Percentiles rank a stretch among this genome's conserved stretches.
Evolutionary conservation across 257 asterid genomes (phyloP).

Genomic region (Petrea volubilis): DNA sequence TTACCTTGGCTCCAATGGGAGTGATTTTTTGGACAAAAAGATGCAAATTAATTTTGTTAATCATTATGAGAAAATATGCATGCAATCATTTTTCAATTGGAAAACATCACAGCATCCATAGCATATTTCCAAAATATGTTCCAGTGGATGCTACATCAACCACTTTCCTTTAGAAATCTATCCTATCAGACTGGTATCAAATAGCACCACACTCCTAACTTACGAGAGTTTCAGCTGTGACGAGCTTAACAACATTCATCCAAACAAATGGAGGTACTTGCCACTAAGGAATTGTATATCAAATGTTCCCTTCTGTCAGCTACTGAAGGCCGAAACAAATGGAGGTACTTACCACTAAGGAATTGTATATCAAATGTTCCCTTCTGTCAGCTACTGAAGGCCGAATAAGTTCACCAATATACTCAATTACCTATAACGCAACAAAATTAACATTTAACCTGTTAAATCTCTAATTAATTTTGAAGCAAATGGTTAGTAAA

Average conservation of each 20-base stretch:
- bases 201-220: background rate
- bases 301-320: conserved; percentile 96
- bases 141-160: conserved; percentile 16
- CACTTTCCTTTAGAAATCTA: background rate
- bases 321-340: conserved; percentile 74
- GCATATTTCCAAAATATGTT: background rate
- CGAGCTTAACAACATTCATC: conserved; percentile 15
- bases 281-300: conserved; percentile 93
- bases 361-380: conserved; percentile 84
- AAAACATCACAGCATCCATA: background rate
- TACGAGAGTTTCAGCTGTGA: conserved; percentile 2
- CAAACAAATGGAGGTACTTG: conserved; percentile 40
- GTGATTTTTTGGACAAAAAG: background rate
- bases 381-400: conserved; percentile 95
- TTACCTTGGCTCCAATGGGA: background rate
- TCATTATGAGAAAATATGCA: background rate
- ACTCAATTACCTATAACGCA: conserved; percentile 76
- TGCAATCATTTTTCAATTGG: background rate
- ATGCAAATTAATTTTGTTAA: background rate
- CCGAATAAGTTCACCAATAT: conserved; percentile 91
- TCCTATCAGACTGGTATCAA: background rate
- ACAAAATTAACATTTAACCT: conserved; percentile 24
- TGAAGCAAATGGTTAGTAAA: conserved; percentile 23
- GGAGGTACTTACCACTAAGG: conserved; percentile 77
- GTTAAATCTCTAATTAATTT: conserved; percentile 13